Base-by-base conservation (phyloP, 1,284 basidiomycete genomes). In the Tilletia caries region DNA sequence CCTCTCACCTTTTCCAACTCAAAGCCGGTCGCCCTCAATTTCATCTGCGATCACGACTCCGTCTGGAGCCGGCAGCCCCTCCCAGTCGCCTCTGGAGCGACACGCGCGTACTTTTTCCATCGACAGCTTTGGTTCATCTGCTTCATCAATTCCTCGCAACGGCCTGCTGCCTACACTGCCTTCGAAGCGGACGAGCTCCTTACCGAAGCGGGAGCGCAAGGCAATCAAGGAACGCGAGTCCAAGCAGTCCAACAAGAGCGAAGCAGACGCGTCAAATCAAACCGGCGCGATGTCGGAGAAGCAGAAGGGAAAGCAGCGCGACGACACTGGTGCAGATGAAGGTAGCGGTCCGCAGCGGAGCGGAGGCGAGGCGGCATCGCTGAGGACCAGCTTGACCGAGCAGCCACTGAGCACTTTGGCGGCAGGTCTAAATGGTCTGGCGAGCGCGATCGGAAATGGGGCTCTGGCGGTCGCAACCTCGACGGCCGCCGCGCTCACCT, bases 181-280 rank as follows among this genome's bases (percentile, higher is more conserved):
- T 20, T 10, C 58, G 1, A 62, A 62, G 58, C 58, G 58, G 4
- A 62, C 58, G 32, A 62, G 58, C 29, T 62, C 58, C 32, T 33
- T 62, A 29, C 58, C 58, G 15, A 62, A 62, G n/a, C 58, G 52
- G 52, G 15, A 34, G 6, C 58, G 32, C 58, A 62, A 62, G n/a
- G 27, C 58, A 18, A 18, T 13, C 32, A 37, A 62, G 34, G 29
- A 33, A n/a, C 58, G 58, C 32, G 58, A 37, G 29, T 6, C 58
- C 4, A 27, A 5, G 32, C 27, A 62, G 29, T 32, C 58, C 15
- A 62, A 54, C 15, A 62, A 54, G 25, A 15, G 37, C 2, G 37
- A 41, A 10, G 15, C 15, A 15, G 37, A 41, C 8, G 37, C 37
- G 37, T 6, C 15, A 6, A 41, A 6, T 6, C 10, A 41, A 2